These are phyloP conservation scores for Hymenotorrendiella dingleyae DNA, from an alignment of 2,329 filamentous ascomycete genomes.

Conservation along the genomic window DNA sequence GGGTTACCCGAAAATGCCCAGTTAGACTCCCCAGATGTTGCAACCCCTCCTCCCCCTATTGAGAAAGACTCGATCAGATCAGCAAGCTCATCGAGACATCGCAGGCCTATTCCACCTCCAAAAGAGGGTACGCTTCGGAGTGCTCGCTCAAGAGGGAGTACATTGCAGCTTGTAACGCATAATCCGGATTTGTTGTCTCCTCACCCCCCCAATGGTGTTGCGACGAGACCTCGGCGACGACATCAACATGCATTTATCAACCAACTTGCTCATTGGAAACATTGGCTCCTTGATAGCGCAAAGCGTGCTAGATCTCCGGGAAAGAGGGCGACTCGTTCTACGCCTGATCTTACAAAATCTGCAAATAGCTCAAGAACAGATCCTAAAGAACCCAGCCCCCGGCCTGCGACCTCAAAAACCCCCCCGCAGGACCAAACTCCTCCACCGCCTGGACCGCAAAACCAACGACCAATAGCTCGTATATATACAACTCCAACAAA, in stretches of 20 bases:
- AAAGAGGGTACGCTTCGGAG: constrained; percentile 70
- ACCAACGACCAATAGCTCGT: constrained; percentile 29
- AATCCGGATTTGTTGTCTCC: constrained; percentile 55
- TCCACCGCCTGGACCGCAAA: constrained; percentile 30
- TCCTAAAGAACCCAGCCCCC: constrained; percentile 48
- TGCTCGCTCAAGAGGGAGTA: constrained; percentile 72
- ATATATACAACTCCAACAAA: constrained; percentile 41
- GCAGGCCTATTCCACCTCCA: constrained; percentile 72
- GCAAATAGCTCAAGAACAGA: constrained; percentile 35
- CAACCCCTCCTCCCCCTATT: constrained; percentile 59
- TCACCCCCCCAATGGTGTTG: constrained; percentile 33
- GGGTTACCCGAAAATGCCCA: constrained; percentile 58
- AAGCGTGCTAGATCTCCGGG: constrained; percentile 55
- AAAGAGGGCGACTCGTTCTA: constrained; percentile 39
- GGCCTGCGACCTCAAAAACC: constrained; percentile 51
- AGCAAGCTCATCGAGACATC: constrained; percentile 68
- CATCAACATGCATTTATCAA: constrained; percentile 59
- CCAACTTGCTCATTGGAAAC: constrained; percentile 61
- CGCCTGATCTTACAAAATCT: constrained; percentile 50
- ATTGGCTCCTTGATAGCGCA: constrained; percentile 65
- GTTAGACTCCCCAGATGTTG: constrained; percentile 28
- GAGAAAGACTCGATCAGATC: constrained; percentile 76
- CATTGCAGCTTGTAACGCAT: constrained; percentile 72
- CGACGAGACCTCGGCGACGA: constrained; percentile 38
- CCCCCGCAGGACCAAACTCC: constrained; percentile 32